Conservation (phyloP, 2,329 filamentous ascomycete genomes). For the Fusarium kyushuense region DNA sequence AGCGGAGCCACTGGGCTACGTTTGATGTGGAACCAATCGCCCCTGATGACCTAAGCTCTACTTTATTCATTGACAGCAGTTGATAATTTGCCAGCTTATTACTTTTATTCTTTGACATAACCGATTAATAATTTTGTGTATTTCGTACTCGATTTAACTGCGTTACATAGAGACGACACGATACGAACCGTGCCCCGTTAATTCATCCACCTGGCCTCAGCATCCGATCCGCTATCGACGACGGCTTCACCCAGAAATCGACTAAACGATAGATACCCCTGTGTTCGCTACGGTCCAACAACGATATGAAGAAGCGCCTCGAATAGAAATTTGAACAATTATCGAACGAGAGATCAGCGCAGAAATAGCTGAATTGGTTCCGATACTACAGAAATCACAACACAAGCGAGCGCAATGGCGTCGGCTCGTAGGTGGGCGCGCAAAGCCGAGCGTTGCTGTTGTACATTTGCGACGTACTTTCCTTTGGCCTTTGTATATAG, state of each 20-base stretch:
- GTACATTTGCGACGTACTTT: constrained; percentile 81
- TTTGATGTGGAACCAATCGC: constrained; percentile 35
- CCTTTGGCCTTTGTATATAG: constrained; percentile 91
- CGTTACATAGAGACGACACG: not conserved
- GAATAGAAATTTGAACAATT: constrained; percentile 2
- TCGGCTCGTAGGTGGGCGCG: constrained; percentile 75
- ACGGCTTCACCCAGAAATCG: constrained; percentile 25
- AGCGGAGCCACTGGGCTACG: constrained; percentile 32
- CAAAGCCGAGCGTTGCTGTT: constrained; percentile 85
- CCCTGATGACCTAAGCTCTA: constrained; percentile 48
- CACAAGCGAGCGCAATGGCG: constrained; percentile 31
- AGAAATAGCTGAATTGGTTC: not conserved
- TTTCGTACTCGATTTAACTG: not conserved
- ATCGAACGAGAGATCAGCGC: constrained; percentile 12
- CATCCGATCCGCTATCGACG: constrained; percentile 7
- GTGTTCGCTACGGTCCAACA: constrained; percentile 26
- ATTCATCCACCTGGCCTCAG: not conserved
- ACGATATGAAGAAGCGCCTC: constrained; percentile 27
- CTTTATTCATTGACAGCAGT: constrained; percentile 13
- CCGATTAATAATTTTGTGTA: constrained; percentile 18
- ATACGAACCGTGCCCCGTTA: not conserved
- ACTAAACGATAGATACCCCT: constrained; percentile 20
- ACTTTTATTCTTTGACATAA: constrained; percentile 8
- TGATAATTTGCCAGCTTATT: constrained; percentile 15
- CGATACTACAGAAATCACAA: not conserved